Percentiles rank a stretch among this genome's conserved stretches.
phyloP scores from a whole-genome alignment of 805 yeast species.

The Wickerhamiella domercqiae region DNA sequence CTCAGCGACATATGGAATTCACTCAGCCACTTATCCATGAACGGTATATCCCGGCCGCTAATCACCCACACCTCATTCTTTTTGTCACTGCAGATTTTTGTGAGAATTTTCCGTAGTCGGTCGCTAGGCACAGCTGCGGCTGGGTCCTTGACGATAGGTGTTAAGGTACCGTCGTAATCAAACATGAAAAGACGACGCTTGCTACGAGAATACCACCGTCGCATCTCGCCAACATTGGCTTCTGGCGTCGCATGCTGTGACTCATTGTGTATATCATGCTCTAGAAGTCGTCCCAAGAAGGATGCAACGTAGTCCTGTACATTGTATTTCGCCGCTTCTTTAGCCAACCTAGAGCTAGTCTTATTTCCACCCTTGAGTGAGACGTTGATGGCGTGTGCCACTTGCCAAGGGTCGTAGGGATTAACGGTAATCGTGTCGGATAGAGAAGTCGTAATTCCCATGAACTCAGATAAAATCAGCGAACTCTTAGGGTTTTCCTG shows the following conservation, averaged over 20 bases:
- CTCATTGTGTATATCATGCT: slow-evolving; percentile 24
- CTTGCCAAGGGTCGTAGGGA: slow-evolving; percentile 95
- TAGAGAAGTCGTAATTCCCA: slow-evolving; percentile 58
- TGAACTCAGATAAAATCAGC: slow-evolving; percentile 77
- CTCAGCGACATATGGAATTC: slow-evolving; percentile 58
- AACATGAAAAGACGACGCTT: slow-evolving; percentile 65
- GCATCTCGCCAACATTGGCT: slow-evolving; percentile 52
- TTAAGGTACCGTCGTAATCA: slow-evolving; percentile 94
- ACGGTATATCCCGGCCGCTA: slow-evolving; percentile 86
- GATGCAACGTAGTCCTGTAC: slow-evolving; percentile 67
- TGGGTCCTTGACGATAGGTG: slow-evolving; percentile 93
- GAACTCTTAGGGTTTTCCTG: slow-evolving; percentile 50
- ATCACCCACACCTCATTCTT: slow-evolving; percentile 85
- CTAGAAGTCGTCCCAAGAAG: slow-evolving; percentile 34
- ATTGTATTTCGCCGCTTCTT: slow-evolving; percentile 52
- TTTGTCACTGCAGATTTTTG: slow-evolving; percentile 54
- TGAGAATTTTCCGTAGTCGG: slow-evolving; percentile 43
- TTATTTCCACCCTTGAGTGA: slow-evolving; percentile 29
- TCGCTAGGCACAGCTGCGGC: slow-evolving; percentile 95
- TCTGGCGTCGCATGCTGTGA: slow-evolving; percentile 60
- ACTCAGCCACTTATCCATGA: slow-evolving; percentile 82
- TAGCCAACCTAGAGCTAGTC: slow-evolving; percentile 35
- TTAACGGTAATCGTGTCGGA: slow-evolving; percentile 53
- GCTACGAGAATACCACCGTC: slow-evolving; percentile 44
- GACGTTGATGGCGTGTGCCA: slow-evolving; percentile 66